Evolutionary conservation across 164 flowering plant genomes (phyloP), one percentile per base, ranked within the genome.

Genomic region (Vitis cinerea): DNA sequence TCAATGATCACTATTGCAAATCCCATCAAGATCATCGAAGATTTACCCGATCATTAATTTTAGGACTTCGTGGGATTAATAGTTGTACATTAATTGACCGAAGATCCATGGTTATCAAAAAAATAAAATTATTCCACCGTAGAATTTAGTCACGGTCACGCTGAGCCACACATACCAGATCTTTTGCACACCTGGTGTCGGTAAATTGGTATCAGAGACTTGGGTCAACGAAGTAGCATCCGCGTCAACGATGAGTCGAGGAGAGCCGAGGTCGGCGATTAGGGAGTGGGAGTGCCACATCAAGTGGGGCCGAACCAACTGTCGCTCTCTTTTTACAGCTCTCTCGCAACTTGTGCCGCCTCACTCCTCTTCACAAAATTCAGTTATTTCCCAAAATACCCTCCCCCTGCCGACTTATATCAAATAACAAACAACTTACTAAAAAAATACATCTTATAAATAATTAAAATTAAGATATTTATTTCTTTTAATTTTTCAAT

Each of bases 301-400:
- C 27, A 23, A 23, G 62, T 61, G 72, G 76, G 76, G 49, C 72
- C 76, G 63, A 50, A 23, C 17, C 27, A 74, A 64, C 68, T 68
- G 72, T 74, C 64, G 14, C 8, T 61, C 37, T 73, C 76, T 3
- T 9, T 73, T 8, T 60, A 57, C 76, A 74, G 76, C 72, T 74
- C 76, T 67, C 44, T 74, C 66, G 67, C 74, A 71, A 71, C 67
- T 71, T 67, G 78, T 62, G 78, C 78, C 74, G 0, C 11, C 54
- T 37, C 44, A 3, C 44, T 7, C 44, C 68, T 57, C 61, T 67
- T 63, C 61, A 27, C 78, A 71, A 62, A 56, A 62, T 56, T 59
- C 56, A 68, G 14, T 60, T 69, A 49, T 27, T 64, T 64, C 67
- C 73, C 68, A 17, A 17, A 8, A 60, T 72, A 14, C 10, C 71